Evolutionary conservation across 1,284 basidiomycete species (phyloP).

Genomic region (Papiliotrema flavescens): DNA sequence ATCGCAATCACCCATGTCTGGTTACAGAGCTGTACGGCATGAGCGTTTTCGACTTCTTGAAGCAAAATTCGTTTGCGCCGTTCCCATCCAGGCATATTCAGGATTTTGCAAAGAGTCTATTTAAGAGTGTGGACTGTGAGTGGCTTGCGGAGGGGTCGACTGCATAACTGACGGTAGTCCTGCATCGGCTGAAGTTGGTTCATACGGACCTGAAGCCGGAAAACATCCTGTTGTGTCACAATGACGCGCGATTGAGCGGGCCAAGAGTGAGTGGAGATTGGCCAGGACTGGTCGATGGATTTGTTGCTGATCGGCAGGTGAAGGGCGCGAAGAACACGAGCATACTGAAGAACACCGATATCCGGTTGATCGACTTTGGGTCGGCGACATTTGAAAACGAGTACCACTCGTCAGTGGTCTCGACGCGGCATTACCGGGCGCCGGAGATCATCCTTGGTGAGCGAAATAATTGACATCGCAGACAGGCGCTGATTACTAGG

Average conservation of each 20-base stretch:
- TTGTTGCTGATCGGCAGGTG: conserved; percentile 2
- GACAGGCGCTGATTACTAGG: conserved; percentile 59
- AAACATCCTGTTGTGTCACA: conserved; percentile 91
- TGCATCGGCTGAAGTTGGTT: conserved; percentile 86
- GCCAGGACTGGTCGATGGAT: not conserved
- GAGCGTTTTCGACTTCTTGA: conserved; percentile 98
- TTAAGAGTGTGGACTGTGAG: conserved; percentile 92
- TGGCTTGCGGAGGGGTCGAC: not conserved
- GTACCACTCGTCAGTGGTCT: conserved; percentile 97
- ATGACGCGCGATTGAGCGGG: conserved; percentile 56
- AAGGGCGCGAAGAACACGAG: conserved; percentile 16
- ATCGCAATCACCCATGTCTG: conserved; percentile 95
- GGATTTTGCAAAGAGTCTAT: conserved; percentile 85
- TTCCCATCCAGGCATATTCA: conserved; percentile 97
- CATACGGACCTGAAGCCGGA: conserved; percentile 99
- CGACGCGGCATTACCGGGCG: conserved; percentile 95
- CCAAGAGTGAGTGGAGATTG: conserved; percentile 26
- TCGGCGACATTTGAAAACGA: conserved; percentile 97
- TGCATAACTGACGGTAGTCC: conserved; percentile 58
- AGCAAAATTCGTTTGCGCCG: conserved; percentile 94
- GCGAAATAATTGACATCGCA: too few species aligned
- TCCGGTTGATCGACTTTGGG: conserved; percentile 95
- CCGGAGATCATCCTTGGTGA: conserved; percentile 97
- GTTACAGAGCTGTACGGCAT: conserved; percentile 94
- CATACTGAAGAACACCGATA: conserved; percentile 66